These are phyloP conservation scores for Calonectria crousiana DNA, from an alignment of 2,329 filamentous ascomycete genomes.

Conservation along the genomic window DNA sequence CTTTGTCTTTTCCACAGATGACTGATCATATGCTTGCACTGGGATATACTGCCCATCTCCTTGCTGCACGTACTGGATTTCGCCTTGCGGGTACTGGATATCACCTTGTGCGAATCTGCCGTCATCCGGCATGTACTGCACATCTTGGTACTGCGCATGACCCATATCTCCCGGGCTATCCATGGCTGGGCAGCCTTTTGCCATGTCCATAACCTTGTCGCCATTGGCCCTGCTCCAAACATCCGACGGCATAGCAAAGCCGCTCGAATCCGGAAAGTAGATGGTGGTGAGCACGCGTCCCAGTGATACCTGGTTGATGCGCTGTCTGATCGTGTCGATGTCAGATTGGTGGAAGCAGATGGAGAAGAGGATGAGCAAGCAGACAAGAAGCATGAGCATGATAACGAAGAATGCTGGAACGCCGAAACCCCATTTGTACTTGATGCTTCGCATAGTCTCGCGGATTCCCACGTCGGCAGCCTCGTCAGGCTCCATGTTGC, in stretches of 20 bases:
- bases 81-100: not conserved
- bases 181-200: not conserved
- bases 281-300: constrained; percentile 34
- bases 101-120: not conserved
- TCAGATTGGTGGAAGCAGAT: constrained; percentile 24
- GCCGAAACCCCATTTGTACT: constrained; percentile 30
- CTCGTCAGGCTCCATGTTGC: constrained; percentile 23
- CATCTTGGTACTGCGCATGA: not conserved
- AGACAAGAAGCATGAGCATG: constrained; percentile 18
- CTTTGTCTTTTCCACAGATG: not conserved
- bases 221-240: constrained; percentile 10
- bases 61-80: not conserved
- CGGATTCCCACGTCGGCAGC: constrained; percentile 12
- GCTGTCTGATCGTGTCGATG: constrained; percentile 23
- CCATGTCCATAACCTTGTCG: not conserved
- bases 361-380: constrained; percentile 17
- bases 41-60: constrained; percentile 1
- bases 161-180: not conserved
- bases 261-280: constrained; percentile 31
- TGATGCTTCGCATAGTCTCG: constrained; percentile 21
- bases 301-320: constrained; percentile 33
- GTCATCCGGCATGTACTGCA: not conserved
- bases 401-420: constrained; percentile 30
- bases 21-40: not conserved
- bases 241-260: constrained; percentile 24